Evolutionary conservation across 805 yeast species (phyloP).

Genomic region (Priceomyces medius): DNA sequence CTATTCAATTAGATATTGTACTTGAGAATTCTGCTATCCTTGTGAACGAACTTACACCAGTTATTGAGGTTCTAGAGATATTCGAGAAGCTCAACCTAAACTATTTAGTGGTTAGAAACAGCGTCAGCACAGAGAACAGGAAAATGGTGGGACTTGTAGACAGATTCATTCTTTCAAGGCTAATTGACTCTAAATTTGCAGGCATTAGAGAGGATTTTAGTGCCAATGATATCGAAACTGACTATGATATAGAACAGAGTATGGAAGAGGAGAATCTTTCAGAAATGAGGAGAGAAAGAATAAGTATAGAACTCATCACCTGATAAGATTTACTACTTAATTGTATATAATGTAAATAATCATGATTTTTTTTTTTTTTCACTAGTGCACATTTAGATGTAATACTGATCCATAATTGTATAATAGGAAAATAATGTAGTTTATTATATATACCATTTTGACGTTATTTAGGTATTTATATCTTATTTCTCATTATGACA

Average conservation of each 20-base stretch:
- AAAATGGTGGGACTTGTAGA: conserved; percentile 38
- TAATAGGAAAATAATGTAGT: too few relatives aligned
- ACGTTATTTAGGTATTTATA: too few relatives aligned
- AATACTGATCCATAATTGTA: too few relatives aligned
- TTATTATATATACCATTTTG: too few relatives aligned
- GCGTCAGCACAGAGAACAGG: conserved; percentile 10
- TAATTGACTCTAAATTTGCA: conserved; percentile 28
- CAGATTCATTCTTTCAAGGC: conserved; percentile 31
- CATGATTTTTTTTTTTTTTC: background rate
- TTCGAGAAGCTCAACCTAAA: conserved; percentile 41
- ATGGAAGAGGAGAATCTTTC: conserved; percentile 8
- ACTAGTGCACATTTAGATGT: too few relatives aligned
- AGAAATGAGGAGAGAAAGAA: conserved; percentile 17
- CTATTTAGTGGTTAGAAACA: conserved; percentile 28
- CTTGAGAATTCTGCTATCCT: conserved; percentile 24
- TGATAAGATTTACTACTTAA: conserved; percentile 9
- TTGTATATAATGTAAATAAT: background rate
- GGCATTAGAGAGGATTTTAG: conserved; percentile 12
- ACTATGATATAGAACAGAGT: conserved; percentile 14
- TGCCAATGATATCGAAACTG: background rate
- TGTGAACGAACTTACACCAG: conserved; percentile 30
- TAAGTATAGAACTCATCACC: conserved; percentile 31
- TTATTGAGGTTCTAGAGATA: conserved; percentile 31
- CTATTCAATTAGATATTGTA: conserved; percentile 14
- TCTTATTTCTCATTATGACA: background rate